Evolutionary conservation across 2,329 filamentous ascomycete genomes (phyloP).

Genomic region (Ceratocystis destructans): DNA sequence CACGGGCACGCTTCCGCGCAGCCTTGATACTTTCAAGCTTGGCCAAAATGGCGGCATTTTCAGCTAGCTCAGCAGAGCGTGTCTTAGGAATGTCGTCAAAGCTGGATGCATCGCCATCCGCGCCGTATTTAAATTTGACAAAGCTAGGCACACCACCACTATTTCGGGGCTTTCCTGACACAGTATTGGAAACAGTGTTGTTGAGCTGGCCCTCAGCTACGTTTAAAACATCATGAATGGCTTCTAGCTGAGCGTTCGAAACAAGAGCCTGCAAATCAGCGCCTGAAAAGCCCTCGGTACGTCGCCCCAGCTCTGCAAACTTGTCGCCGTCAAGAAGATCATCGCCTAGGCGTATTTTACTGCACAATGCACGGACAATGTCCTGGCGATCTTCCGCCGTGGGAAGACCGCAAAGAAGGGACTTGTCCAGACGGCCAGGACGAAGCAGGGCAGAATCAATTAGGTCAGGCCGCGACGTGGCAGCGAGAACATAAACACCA

Average conservation of each 20-base stretch:
- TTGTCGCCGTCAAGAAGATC: slow-evolving; percentile 45
- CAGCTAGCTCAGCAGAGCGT: slow-evolving; percentile 46
- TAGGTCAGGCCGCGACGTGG: slow-evolving; percentile 81
- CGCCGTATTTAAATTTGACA: slow-evolving; percentile 72
- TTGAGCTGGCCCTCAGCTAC: slow-evolving; percentile 32
- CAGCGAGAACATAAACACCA: slow-evolving; percentile 91
- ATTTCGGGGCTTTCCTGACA: slow-evolving; percentile 19
- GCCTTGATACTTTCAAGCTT: slow-evolving; percentile 70
- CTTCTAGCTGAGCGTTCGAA: slow-evolving; percentile 92
- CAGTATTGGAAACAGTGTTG: slow-evolving; percentile 25
- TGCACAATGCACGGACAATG: slow-evolving; percentile 72
- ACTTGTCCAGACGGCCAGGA: slow-evolving; percentile 87
- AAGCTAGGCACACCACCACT: slow-evolving; percentile 37
- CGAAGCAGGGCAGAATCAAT: slow-evolving; percentile 89
- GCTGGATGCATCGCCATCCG: slow-evolving; percentile 34
- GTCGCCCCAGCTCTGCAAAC: slow-evolving; percentile 58
- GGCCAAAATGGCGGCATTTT: slow-evolving; percentile 64
- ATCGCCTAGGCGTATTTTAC: slow-evolving; percentile 60
- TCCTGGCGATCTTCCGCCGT: slow-evolving; percentile 67
- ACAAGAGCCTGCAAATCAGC: slow-evolving; percentile 90
- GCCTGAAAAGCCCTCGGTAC: slow-evolving; percentile 82
- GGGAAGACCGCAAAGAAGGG: slow-evolving; percentile 80
- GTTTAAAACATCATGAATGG: slow-evolving; percentile 82
- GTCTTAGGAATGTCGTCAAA: slow-evolving; percentile 33
- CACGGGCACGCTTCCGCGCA: slow-evolving; percentile 36